Evolutionary conservation across 306 rosid species (phyloP), one percentile per base, ranked within the genome.

Genomic region (Quercus glauca): DNA sequence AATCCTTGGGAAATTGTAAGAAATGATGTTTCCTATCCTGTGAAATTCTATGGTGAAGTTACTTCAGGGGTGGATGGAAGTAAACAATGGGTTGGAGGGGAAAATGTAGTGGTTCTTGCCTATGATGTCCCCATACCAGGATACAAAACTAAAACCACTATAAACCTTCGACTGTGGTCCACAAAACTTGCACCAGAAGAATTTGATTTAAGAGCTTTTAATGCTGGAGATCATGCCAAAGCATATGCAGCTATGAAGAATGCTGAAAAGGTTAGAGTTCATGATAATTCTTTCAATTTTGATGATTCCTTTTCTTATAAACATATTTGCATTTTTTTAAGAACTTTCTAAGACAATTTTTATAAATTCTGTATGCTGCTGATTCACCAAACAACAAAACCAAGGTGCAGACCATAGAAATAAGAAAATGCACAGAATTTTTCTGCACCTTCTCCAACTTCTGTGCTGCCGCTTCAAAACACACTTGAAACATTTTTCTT

Each of bases 61-160:
- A 84, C 81, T 84, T 64, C 90, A 70, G 99, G 97, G 29, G 83
- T 94, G 58, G 99, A 95, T 88, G 99, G 88, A 28, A 86, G 78
- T 78, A 85, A 29, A 5, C 90, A 95, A 67, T 95, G 99, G 99
- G 79, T 87, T 78, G 99, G 99, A 70, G 98, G 99, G 82, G 98
- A 95, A 87, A 97, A 93, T 77, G 82, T 95, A 78, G 81, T 63
- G 75, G 99, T 93, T 78, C 89, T 93, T 77, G 99, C 98, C 19
- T 87, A 91, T 79, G 99, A 95, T 85, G 98, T 95, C 85, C 99
- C 99, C 51, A 95, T 95, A 82, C 99, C 99, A 41, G 99, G 99
- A 73, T 95, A 88, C 76, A 93, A 91, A 88, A 95, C 98, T 55
- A 93, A 90, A 85, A 91, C 88, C 79, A 93, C 99, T 19, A 88